phyloP scores from a whole-genome alignment of 1,284 basidiomycete genomes.

The Cerioporus squamosus region DNA sequence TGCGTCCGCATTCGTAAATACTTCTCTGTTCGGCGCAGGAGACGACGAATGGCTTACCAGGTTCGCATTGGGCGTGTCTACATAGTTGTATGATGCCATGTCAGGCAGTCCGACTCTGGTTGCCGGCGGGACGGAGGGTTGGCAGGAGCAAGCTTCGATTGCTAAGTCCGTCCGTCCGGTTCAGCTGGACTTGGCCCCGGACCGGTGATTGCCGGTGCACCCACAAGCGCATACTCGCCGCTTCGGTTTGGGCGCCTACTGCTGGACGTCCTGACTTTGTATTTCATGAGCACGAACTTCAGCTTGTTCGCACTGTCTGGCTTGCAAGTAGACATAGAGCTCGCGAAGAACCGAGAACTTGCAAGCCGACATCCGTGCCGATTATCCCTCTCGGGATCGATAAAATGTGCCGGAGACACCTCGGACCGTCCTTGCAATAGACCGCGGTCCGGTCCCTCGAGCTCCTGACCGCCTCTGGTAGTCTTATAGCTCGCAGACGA shows the following conservation, averaged over 20 bases:
- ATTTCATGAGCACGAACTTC: no score
- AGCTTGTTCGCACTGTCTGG: no score
- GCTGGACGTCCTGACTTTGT: no score
- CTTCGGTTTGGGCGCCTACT: background rate
- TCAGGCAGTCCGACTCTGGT: background rate
- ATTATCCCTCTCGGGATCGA: background rate
- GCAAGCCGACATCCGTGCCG: no score
- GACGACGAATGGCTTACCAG: slow-evolving; percentile 44
- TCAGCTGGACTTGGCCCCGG: background rate
- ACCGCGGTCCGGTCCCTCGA: slow-evolving; percentile 20
- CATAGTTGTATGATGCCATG: slow-evolving; percentile 46
- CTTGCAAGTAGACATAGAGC: no score
- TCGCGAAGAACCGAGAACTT: no score
- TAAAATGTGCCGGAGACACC: slow-evolving; percentile 16
- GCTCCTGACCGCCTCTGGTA: slow-evolving; percentile 23
- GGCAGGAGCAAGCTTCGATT: background rate
- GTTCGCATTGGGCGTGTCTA: slow-evolving; percentile 60
- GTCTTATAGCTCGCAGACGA: slow-evolving; percentile 10
- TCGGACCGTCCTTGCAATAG: slow-evolving; percentile 22
- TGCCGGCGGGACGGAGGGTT: background rate
- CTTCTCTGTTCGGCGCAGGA: background rate
- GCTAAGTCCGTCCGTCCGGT: background rate
- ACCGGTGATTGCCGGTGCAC: slow-evolving; percentile 4
- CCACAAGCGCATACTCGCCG: background rate
- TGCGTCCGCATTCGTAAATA: background rate